Percentiles rank a stretch among this genome's conserved stretches.
Evolutionary conservation across 1,139 yeast genomes (phyloP).

Genomic region (Candida buenavistaensis): DNA sequence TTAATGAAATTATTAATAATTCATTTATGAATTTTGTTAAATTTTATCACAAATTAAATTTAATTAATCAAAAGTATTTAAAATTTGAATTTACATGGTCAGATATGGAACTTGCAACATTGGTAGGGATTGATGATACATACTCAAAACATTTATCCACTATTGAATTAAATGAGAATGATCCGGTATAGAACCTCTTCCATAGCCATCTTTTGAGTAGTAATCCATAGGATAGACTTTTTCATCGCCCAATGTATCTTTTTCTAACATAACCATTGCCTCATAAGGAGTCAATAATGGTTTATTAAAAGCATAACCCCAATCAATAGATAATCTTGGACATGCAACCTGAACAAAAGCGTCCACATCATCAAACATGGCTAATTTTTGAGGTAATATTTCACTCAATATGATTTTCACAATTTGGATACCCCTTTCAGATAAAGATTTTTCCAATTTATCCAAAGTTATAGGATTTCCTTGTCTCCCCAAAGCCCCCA

Average conservation of each 20-base stretch:
- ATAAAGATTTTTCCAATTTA: constrained; percentile 57
- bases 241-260: constrained; percentile 67
- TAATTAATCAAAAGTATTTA: constrained; percentile 43
- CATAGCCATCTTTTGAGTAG: constrained; percentile 87
- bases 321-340: constrained; percentile 92
- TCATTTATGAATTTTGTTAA: constrained; percentile 51
- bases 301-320: constrained; percentile 97
- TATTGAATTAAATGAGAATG: constrained; percentile 15
- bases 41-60: constrained; percentile 51
- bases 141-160: constrained; percentile 12
- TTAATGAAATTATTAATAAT: constrained; percentile 51
- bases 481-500: constrained; percentile 97
- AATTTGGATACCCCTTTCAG: constrained; percentile 59
- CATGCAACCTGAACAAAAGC: constrained; percentile 98
- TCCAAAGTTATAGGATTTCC: constrained; percentile 81
- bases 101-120: constrained; percentile 59
- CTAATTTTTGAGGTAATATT: constrained; percentile 87
- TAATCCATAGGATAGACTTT: constrained; percentile 93
- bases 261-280: constrained; percentile 83
- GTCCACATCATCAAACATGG: constrained; percentile 93
- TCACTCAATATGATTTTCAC: constrained; percentile 87
- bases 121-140: constrained; percentile 57
- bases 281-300: constrained; percentile 96
- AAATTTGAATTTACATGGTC: constrained; percentile 50
- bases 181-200: constrained; percentile 75